phyloP scores from a whole-genome alignment of 2,329 filamentous ascomycete species.

The Rhynchosporium secalis region DNA sequence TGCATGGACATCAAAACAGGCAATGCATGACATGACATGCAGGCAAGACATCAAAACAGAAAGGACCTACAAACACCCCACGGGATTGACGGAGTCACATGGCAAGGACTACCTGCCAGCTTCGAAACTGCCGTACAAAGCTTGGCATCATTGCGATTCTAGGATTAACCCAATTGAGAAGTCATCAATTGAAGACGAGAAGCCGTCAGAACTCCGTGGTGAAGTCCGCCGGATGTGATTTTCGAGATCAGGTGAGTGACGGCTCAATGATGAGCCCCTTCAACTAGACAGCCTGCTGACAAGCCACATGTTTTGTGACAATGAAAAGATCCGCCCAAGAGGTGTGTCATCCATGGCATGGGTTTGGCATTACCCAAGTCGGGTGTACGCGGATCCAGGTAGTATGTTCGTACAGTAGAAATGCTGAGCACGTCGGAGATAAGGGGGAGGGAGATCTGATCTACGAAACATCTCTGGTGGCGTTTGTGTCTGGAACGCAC shows the following conservation, averaged over 20 bases:
- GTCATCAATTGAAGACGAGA: not conserved
- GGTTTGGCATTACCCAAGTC: not conserved
- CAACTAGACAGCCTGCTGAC: constrained; percentile 3
- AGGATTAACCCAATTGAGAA: not conserved
- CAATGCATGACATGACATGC: not conserved
- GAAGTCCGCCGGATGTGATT: not conserved
- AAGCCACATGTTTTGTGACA: constrained; percentile 4
- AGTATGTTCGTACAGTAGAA: not conserved
- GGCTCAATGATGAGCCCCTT: constrained; percentile 3
- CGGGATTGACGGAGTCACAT: not conserved
- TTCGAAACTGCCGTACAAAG: not conserved
- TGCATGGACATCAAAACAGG: not conserved
- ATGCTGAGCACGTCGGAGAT: not conserved
- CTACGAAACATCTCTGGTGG: not conserved
- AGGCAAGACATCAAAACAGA: not conserved
- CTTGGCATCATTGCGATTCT: constrained; percentile 3
- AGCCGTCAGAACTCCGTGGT: not conserved
- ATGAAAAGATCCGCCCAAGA: not conserved
- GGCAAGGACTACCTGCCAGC: not conserved
- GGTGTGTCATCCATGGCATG: not conserved
- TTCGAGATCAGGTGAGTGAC: not conserved
- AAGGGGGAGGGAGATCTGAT: not conserved
- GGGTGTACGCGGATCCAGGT: not conserved
- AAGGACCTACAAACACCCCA: not conserved
- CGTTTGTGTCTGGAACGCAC: constrained; percentile 7